Evolutionary conservation across 108 stramenopile species (phyloP).

Genomic region (Schizochytrium sp.): DNA sequence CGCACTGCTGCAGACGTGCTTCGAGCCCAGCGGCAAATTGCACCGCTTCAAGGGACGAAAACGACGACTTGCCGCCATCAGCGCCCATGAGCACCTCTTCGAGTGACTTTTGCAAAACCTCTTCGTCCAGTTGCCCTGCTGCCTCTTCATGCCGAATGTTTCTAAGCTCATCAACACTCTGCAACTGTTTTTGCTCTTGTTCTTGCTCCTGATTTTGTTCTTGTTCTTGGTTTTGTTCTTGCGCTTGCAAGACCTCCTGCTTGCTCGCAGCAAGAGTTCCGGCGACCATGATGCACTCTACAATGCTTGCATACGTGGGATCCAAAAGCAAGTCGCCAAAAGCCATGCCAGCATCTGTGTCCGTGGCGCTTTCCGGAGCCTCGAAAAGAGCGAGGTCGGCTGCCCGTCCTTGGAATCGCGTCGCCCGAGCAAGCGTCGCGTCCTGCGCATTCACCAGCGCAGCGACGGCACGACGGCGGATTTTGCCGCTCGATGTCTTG

Average conservation of each 20-base stretch:
- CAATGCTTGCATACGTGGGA: too few species aligned
- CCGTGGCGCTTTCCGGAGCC: not conserved
- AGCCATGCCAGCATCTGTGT: too few species aligned
- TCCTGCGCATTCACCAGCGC: not conserved
- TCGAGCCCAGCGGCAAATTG: not conserved
- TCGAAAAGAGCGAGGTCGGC: not conserved
- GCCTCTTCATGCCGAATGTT: too few species aligned
- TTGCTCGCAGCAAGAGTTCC: too few species aligned
- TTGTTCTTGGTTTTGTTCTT: too few species aligned
- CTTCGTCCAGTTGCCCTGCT: too few species aligned
- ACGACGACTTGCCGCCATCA: not conserved
- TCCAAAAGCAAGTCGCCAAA: too few species aligned
- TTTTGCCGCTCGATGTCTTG: slow-evolving; percentile 97
- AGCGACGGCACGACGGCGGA: slow-evolving; percentile 56
- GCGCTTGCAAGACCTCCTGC: too few species aligned
- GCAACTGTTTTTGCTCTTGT: too few species aligned
- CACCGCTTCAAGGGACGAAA: not conserved
- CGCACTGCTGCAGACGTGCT: not conserved
- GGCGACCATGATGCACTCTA: too few species aligned
- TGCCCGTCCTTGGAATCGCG: not conserved
- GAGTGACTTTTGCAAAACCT: not conserved
- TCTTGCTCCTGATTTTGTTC: too few species aligned
- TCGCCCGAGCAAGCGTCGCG: not conserved
- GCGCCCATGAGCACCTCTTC: not conserved
- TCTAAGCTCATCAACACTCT: too few species aligned